phyloP scores from a whole-genome alignment of 768 basidiomycete species.

The Naematelia encephala region DNA sequence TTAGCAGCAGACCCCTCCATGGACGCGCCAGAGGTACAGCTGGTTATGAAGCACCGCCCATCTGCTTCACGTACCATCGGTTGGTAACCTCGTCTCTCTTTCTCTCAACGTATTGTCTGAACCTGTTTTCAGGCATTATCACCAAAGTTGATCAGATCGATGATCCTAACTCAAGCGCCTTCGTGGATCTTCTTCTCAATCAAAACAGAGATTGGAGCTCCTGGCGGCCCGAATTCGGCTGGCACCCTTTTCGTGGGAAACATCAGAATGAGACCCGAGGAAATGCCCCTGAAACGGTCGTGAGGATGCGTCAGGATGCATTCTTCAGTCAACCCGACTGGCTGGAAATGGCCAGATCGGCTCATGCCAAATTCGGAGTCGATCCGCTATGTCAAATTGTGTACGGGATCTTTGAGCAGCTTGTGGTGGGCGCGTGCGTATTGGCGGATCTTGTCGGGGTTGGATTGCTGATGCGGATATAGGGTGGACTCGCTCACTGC shows the following conservation, averaged over 20 bases:
- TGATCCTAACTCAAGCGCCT: neutral
- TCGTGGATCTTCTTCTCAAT: conserved; percentile 1
- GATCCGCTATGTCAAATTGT: neutral
- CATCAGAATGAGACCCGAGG: conserved; percentile 2
- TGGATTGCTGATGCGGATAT: neutral
- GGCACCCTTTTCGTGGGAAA: conserved; percentile 13
- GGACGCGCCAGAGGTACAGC: conserved; percentile 2
- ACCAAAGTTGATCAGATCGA: conserved; percentile 23
- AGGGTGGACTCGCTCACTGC: neutral
- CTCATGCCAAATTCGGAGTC: conserved; percentile 9
- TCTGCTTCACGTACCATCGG: neutral
- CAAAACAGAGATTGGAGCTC: neutral
- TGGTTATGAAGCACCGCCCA: conserved; percentile 17
- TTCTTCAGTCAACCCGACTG: conserved; percentile 15
- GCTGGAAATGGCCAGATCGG: conserved; percentile 5
- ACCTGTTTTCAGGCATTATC: conserved; percentile 15
- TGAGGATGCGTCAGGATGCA: neutral
- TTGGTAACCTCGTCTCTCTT: neutral
- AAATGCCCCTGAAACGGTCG: neutral
- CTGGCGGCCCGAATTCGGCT: conserved; percentile 11
- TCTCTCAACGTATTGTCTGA: neutral
- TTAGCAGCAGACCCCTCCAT: conserved; percentile 14
- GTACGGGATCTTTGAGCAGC: neutral
- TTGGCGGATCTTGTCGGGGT: neutral
- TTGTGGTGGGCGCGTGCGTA: conserved; percentile 15